Percentiles rank a stretch among this genome's conserved stretches.
Evolutionary conservation across 495 filamentous ascomycete species (phyloP).

Genomic region (Trichoderma gamsii): DNA sequence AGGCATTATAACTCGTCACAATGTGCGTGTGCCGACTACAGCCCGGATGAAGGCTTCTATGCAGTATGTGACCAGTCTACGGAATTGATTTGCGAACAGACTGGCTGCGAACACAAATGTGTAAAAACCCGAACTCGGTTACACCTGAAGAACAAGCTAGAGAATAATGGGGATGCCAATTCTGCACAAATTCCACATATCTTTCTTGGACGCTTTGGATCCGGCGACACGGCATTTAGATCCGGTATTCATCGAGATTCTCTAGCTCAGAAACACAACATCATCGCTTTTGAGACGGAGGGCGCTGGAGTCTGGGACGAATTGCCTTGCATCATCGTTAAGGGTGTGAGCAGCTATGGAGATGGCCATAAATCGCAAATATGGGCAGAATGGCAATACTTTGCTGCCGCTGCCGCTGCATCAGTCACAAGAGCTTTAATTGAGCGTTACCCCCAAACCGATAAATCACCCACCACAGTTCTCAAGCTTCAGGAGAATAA

Average conservation of each 20-base stretch:
- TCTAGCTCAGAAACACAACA: constrained; percentile 17
- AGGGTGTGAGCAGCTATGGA: constrained; percentile 38
- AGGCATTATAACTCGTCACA: neutral
- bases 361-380: too few relatives aligned
- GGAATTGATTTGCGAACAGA: neutral
- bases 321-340: constrained; percentile 32
- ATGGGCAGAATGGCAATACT: too few relatives aligned
- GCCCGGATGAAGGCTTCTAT: neutral
- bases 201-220: constrained; percentile 20
- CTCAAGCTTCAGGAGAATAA: too few relatives aligned
- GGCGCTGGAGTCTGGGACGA: constrained; percentile 37
- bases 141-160: neutral
- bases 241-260: constrained; percentile 24
- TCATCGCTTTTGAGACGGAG: constrained; percentile 41
- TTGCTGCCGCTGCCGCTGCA: too few relatives aligned
- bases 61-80: neutral
- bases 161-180: neutral
- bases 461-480: too few relatives aligned
- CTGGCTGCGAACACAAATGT: neutral
- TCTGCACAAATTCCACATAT: neutral
- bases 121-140: neutral
- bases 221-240: constrained; percentile 28
- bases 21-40: neutral
- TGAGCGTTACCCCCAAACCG: too few relatives aligned
- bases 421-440: too few relatives aligned